Evolutionary conservation across 1,139 yeast species (phyloP), one percentile per base, ranked within the genome.

Genomic region (Zygosaccharomyces sapae): DNA sequence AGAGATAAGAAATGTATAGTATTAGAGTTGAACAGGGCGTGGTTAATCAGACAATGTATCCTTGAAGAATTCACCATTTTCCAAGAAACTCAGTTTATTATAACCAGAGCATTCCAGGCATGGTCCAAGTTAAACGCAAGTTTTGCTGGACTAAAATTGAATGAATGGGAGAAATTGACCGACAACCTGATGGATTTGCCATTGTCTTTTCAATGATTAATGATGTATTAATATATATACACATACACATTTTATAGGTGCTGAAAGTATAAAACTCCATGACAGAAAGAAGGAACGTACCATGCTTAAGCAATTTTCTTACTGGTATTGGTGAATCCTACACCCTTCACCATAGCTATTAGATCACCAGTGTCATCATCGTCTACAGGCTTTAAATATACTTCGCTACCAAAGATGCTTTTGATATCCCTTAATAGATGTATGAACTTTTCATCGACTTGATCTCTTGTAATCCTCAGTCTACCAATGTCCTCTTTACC

Each of bases 401-500:
- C 92, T 63, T 89, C 96, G 1, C 86, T 77, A 22, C 88, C 95
- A 65, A 89, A 86, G 5, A 89, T 69, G 6, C 70, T 62, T 63
- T 89, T 86, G 33, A 94, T 75, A 61, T 90, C 96, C 62, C 97
- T 77, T 54, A 92, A 71, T 30, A 76, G 62, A 63, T 77, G 68
- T 4, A 92, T 76, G 27, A 89, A 68, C 40, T 71, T 69, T 44
- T 80, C 90, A 61, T 88, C 95, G 4, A 92, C 72, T 67, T 86
- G 94, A 13, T 73, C 72, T 55, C 77, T 80, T 44, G 86, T 81
- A 22, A 92, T 70, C 53, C 84, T 76, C 45, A 92, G 65, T 61
- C 97, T 76, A 10, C 98, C 97, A 40, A 92, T 77, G 66, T 92
- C 97, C 66, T 92, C 98, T 58, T 87, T 87, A 22, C 98, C 97